Percentiles rank a stretch among this genome's conserved stretches.
phyloP scores from a whole-genome alignment of 2,329 filamentous ascomycete species.

The Cladophialophora chaetospira region DNA sequence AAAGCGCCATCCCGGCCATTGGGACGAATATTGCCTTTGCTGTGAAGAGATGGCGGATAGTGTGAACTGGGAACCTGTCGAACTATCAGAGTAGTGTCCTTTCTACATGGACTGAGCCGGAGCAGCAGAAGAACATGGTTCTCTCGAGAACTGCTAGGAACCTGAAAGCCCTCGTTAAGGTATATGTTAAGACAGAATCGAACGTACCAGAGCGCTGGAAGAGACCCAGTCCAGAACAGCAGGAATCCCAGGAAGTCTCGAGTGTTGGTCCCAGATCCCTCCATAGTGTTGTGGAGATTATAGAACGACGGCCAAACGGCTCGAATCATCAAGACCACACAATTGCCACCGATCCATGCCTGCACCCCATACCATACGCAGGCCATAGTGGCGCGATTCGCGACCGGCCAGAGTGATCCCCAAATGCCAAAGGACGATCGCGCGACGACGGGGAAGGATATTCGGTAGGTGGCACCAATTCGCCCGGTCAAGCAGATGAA shows the following conservation, averaged over 20 bases:
- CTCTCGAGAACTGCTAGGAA: too few species aligned
- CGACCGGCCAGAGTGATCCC: constrained; percentile 77
- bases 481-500: constrained; percentile 43
- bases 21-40: constrained; percentile 86
- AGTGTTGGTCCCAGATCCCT: constrained; percentile 70
- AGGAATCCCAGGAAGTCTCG: constrained; percentile 41
- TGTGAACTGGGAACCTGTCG: constrained; percentile 34
- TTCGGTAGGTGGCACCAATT: constrained; percentile 46
- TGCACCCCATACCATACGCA: constrained; percentile 48
- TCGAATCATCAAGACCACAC: constrained; percentile 38
- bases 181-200: background rate
- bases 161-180: too few species aligned
- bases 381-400: constrained; percentile 70
- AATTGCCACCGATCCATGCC: constrained; percentile 42
- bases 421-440: constrained; percentile 42
- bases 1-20: constrained; percentile 77
- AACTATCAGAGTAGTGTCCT: background rate
- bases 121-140: too few species aligned
- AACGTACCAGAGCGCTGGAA: constrained; percentile 31
- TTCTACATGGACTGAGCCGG: too few species aligned
- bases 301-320: constrained; percentile 39
- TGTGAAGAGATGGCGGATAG: constrained; percentile 76
- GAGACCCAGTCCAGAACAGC: constrained; percentile 37
- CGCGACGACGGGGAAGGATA: constrained; percentile 47
- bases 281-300: constrained; percentile 66